Base-by-base conservation (phyloP, 2,329 filamentous ascomycete genomes). In the Proliferodiscus dingleyae region DNA sequence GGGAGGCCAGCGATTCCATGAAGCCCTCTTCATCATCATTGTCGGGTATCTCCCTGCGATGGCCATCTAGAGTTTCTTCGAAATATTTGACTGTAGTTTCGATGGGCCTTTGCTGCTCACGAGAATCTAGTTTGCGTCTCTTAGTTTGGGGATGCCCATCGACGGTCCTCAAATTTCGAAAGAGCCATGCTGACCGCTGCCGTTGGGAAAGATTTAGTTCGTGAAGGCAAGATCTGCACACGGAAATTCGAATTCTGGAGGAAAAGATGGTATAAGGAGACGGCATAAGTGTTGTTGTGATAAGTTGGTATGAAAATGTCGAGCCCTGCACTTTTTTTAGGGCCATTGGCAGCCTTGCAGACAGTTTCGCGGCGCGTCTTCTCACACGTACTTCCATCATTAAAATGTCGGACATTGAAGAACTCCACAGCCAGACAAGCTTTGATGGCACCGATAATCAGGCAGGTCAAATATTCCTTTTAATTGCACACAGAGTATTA, bases 391-490 rank as follows among this genome's bases (percentile, higher is more conserved):
- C 43, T 33, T 24, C 29, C 29, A 21, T 39, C 21, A 21, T 8
- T 29, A 30, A 34, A 53, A 65, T 65, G 63, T 63, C 63, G 16
- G 51, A 53, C 30, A 47, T 55, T 49, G 60, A 50, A 32, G 58
- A 61, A 34, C 40, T 37, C 13, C 44, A 37, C 41, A 60, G 56
- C 55, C 45, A 53, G 24, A 33, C 33, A 39, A 58, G 56, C 45
- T 58, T 59, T 47, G 61, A 64, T 53, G 43, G 50, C 29, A 50
- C 46, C 44, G 61, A 64, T 50, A 58, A 64, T 50, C 61, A 64
- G 54, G 63, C 64, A 50, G 40, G 13, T 37, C 15, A 8, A 13
- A 16, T 4, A 34, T 24, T 34, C 40, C n/a, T 21, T 37, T 23
- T 8, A 13, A 3, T 28, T 32, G 9, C 19, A 28, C 33, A 10